phyloP scores from a whole-genome alignment of 1,139 yeast genomes.

The Hanseniaspora uvarum region DNA sequence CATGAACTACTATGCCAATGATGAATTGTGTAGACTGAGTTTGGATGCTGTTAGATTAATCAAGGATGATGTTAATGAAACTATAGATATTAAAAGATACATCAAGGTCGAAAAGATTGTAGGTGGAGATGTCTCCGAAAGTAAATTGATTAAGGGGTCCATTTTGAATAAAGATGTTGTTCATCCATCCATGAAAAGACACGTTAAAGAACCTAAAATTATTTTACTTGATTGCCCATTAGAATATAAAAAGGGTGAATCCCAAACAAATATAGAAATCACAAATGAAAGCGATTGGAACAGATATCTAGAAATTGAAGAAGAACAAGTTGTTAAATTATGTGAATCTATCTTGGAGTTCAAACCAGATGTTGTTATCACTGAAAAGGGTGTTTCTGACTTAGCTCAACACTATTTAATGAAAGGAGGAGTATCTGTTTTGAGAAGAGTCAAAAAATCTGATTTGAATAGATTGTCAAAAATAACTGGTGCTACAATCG shows the following conservation, averaged over 20 bases:
- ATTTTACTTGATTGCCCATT: conserved; percentile 89
- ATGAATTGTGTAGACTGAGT: conserved; percentile 81
- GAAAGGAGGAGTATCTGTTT: conserved; percentile 85
- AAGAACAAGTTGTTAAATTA: conserved; percentile 82
- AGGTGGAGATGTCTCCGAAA: conserved; percentile 80
- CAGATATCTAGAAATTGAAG: conserved; percentile 89
- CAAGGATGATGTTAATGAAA: conserved; percentile 37
- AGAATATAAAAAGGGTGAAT: conserved; percentile 97
- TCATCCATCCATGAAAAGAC: conserved; percentile 93
- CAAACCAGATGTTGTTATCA: conserved; percentile 88
- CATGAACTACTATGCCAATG: conserved; percentile 73
- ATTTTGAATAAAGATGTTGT: conserved; percentile 92
- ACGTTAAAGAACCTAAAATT: conserved; percentile 78
- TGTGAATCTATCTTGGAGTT: conserved; percentile 78
- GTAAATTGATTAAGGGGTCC: conserved; percentile 80
- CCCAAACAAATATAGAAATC: conserved; percentile 95
- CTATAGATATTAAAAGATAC: conserved; percentile 86
- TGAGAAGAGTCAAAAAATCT: conserved; percentile 90
- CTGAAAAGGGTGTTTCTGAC: conserved; percentile 97
- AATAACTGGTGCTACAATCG: conserved; percentile 96
- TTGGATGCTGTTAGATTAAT: conserved; percentile 83
- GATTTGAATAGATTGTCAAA: conserved; percentile 95
- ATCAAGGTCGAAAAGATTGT: conserved; percentile 92
- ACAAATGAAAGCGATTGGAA: conserved; percentile 96
- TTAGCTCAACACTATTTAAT: conserved; percentile 92